Percentiles rank a stretch among this genome's conserved stretches.
These are phyloP conservation scores for Suillus fuscotomentosus DNA, from an alignment of 768 basidiomycete genomes.

Conservation along the genomic window DNA sequence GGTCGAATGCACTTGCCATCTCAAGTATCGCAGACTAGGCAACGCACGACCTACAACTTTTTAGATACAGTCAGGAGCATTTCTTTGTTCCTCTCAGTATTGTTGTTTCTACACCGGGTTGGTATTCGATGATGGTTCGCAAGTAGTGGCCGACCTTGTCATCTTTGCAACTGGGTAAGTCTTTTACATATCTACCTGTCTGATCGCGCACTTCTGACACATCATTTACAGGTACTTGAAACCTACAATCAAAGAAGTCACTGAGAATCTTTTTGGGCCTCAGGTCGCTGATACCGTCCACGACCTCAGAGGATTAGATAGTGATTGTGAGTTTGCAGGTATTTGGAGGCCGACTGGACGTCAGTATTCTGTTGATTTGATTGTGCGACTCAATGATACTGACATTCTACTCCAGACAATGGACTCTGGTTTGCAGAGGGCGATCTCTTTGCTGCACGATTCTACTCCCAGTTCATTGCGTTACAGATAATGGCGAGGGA, in stretches of 20 bases:
- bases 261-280: constrained; percentile 1
- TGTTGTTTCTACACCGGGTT: no score
- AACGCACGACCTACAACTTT: no score
- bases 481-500: background rate
- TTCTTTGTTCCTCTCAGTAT: no score
- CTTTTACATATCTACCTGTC: background rate
- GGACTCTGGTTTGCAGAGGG: constrained; percentile 8
- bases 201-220: background rate
- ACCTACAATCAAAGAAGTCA: constrained; percentile 2
- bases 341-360: constrained; percentile 13
- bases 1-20: no score
- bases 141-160: constrained; percentile 4
- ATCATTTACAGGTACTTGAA: background rate
- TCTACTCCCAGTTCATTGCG: background rate
- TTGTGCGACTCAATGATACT: background rate
- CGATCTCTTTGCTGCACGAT: constrained; percentile 6
- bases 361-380: background rate
- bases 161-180: constrained; percentile 6
- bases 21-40: no score
- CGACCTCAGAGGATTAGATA: constrained; percentile 11
- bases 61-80: no score
- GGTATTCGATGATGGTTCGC: constrained; percentile 5
- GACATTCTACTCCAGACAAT: background rate
- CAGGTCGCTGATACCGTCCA: constrained; percentile 5
- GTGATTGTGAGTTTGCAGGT: constrained; percentile 9